These are phyloP conservation scores for Colletotrichum agaves DNA, from an alignment of 2,329 filamentous ascomycete species.

Conservation along the genomic window DNA sequence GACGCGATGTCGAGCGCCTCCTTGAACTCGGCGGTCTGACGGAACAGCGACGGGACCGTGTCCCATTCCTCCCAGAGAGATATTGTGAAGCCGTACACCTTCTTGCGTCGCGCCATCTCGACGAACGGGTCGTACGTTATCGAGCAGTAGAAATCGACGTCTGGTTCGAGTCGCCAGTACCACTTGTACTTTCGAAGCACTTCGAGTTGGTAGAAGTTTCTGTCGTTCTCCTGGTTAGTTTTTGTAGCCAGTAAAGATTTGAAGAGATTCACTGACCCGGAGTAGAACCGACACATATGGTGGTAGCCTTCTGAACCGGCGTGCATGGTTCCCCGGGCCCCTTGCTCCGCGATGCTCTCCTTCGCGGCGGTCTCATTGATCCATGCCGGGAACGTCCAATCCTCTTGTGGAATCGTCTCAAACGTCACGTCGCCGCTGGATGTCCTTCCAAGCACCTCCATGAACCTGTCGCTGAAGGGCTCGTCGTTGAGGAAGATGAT, in stretches of 20 bases:
- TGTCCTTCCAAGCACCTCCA: conserved; percentile 49
- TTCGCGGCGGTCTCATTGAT: conserved; percentile 46
- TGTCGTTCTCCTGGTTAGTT: conserved; percentile 34
- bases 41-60: conserved; percentile 56
- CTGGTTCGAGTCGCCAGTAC: conserved; percentile 60
- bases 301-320: conserved; percentile 53
- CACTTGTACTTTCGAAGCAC: conserved; percentile 55
- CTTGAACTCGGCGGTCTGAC: conserved; percentile 54
- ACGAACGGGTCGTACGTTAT: conserved; percentile 61
- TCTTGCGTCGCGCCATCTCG: conserved; percentile 55
- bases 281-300: conserved; percentile 57
- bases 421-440: conserved; percentile 52
- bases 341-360: conserved; percentile 48
- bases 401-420: conserved; percentile 52
- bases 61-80: conserved; percentile 55
- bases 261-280: conserved; percentile 48
- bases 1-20: conserved; percentile 48
- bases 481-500: conserved; percentile 60
- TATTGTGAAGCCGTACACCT: conserved; percentile 58
- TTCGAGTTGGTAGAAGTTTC: conserved; percentile 56
- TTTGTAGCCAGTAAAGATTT: background rate
- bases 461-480: conserved; percentile 52
- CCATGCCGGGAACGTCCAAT: conserved; percentile 54
- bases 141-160: conserved; percentile 56
- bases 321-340: conserved; percentile 48